Evolutionary conservation across 1,139 yeast species (phyloP), one percentile per base, ranked within the genome.

Genomic region (Pichia norvegensis): DNA sequence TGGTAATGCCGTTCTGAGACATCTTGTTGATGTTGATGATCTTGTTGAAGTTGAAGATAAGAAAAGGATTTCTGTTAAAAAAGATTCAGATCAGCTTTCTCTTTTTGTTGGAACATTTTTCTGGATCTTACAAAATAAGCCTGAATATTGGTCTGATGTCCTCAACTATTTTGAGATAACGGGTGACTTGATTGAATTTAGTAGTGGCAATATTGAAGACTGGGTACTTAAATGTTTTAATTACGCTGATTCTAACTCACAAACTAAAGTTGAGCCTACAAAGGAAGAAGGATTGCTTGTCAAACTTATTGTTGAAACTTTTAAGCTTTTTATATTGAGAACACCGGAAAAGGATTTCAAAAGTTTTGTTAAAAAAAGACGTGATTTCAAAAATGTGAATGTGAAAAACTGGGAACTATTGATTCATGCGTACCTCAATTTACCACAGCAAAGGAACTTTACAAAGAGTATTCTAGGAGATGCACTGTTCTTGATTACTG

Each of bases 121-220:
- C 56, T 92, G 83, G 57, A 68, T 90, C 39, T 65, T 94, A 36
- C 98, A 94, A 61, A 85, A 95, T 0, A 87, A 85, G 58, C 88
- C 96, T 0, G 64, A 64, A 1, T 92, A 92, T 59, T 73, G 92
- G 58, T 73, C 81, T 1, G 68, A 81, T 29, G 63, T 87, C 36
- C 74, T 80, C 48, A 60, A 66, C 43, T 57, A 50, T 23, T 48
- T 59, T 38, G 66, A 62, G 38, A 51, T 53, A 22, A 52, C 50
- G n/a, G 47, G 46, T 10, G 41, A 48, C 7, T 39, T 44, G 6
- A 46, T 56, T 27, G 50, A 52, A 16, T 48, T 58, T 21, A 46
- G 48, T 14, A 46, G 49, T 41, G 58, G 61, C 11, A 38, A 51
- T 38, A 45, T 61, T 41, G 80, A 77, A 44, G 66, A 65, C 5